Base-by-base conservation (phyloP, 2,329 filamentous ascomycete genomes). In the Colletotrichum australisinense region DNA sequence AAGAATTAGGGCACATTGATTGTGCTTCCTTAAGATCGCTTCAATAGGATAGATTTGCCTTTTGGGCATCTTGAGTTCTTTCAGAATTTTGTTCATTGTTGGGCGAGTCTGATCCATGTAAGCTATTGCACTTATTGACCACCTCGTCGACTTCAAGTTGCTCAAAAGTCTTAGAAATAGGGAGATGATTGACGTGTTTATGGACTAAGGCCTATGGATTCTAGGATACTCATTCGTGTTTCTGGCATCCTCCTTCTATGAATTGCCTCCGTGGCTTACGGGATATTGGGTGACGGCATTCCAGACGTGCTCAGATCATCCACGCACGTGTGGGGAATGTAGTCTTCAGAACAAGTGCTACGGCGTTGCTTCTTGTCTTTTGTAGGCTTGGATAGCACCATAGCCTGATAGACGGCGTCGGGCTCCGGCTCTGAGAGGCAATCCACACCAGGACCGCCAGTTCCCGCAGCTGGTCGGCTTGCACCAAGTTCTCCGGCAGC, bases 361-460 rank as follows among this genome's bases (percentile, higher is more conserved):
- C 53, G 63, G 14, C 55, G 28, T 30, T 67, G 28, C 26, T 12
- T 14, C 4, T 16, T 57, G 3, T n/a, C 30, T 26, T 71, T 63
- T 11, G 28, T 19, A 9, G 67, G 59, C 38, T 46, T 64, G 9
- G 38, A 57, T 16, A 62, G 22, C 4, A 56, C 53, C 35, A 72
- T 67, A 19, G 26, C 60, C 14, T 73, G 71, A 14, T 71, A 62
- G 4, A 57, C 24, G 6, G 49, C 16, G 46, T 69, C 49, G 4
- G 19, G 62, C 24, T 67, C 63, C 2, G 72, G 63, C 26, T 59
- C 63, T 14, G 74, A 55, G n/a, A 57, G 26, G 49, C 53, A 42
- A 12, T n/a, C 53, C 24, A 24, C 35, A 1, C 16, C 12, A 11
- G 12, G 8, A 5, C n/a, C 24, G 19, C 22, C 14, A 5, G n/a